Base-by-base conservation (phyloP, 2,329 filamentous ascomycete species). In the Fusarium acutatum region DNA sequence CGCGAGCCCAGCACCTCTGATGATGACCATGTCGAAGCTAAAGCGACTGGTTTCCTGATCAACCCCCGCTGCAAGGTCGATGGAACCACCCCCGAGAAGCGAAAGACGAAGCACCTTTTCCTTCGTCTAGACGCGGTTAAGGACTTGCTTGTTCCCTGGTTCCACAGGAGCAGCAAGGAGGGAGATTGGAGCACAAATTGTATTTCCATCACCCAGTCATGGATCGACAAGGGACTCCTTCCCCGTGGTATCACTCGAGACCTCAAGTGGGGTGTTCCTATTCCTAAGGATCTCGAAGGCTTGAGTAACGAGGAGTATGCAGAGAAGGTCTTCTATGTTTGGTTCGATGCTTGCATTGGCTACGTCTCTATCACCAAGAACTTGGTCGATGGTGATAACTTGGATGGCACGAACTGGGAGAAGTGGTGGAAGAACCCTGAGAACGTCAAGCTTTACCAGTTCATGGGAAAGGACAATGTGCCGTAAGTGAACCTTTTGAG, bases 291-390 rank as follows among this genome's bases (percentile, higher is more conserved):
- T 75, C 76, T 87, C 34, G 82, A 86, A 18, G 86, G 86, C 22
- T 67, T 91, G 49, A 87, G 86, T 8, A 83, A 88, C 8, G 86
- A 87, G 61, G 87, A 86, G 32, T 91, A 89, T 74, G 84, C 84
- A 49, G 84, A 86, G 73, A 90, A 90, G 86, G 96, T 97, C 70
- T 91, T 98, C 74, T 98, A 98, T 79, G 95, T 97, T 68, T 94
- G 92, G 94, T 94, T 98, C 80, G 94, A 97, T 81, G 94, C 94
- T 61, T 96, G 94, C 82, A 96, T 97, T 79, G 95, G 95, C 26
- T 98, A 98, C 81, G 92, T 95, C n/a, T 97, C 94, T 4, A 98
- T 98, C 76, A 97, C 95, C 4, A 94, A 94, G 73, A 95, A 91
- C 77, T 97, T 97, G 82, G 97, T 95, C 10, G 86, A 89, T 61